phyloP scores from a whole-genome alignment of 805 yeast genomes.

The Saturnispora silvae region DNA sequence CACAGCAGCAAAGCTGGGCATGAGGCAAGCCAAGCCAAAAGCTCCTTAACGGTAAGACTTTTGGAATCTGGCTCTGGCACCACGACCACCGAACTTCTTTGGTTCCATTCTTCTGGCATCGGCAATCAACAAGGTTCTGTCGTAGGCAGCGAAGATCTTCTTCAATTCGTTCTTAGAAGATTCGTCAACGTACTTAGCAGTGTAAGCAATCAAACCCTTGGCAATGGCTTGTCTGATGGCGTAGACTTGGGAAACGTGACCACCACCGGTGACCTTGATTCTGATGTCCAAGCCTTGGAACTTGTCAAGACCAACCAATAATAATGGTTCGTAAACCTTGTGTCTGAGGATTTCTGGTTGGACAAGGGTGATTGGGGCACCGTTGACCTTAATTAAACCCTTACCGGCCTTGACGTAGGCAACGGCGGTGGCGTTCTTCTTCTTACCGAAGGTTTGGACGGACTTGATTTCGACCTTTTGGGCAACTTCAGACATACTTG shows the following conservation, averaged over 20 bases:
- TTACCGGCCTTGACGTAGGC: constrained; percentile 99
- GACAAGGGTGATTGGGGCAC: constrained; percentile 97
- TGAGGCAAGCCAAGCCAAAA: background rate
- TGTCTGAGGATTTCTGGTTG: constrained; percentile 98
- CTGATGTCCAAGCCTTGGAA: constrained; percentile 97
- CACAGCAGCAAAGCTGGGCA: too few relatives aligned
- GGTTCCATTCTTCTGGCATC: constrained; percentile 99
- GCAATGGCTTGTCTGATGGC: constrained; percentile 99
- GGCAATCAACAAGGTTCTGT: constrained; percentile 98
- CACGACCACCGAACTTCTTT: constrained; percentile 99
- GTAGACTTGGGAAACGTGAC: constrained; percentile 99
- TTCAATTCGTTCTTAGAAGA: constrained; percentile 98
- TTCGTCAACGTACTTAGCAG: constrained; percentile 98
- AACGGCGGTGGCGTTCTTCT: constrained; percentile 99
- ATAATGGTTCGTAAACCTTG: constrained; percentile 99
- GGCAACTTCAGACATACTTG: constrained; percentile 31
- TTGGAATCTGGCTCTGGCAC: constrained; percentile 99
- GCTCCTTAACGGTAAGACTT: constrained; percentile 93
- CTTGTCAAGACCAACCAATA: constrained; percentile 97
- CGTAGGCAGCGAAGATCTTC: constrained; percentile 95
- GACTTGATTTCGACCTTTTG: constrained; percentile 37
- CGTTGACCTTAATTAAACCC: constrained; percentile 99
- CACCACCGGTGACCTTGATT: constrained; percentile 99
- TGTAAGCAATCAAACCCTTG: constrained; percentile 98
- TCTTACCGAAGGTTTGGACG: constrained; percentile 98